A percentile compares a stretch with the other conserved stretches of the same genome.
Conservation (phyloP, 495 filamentous ascomycete genomes). For the Neurospora cerealis region DNA sequence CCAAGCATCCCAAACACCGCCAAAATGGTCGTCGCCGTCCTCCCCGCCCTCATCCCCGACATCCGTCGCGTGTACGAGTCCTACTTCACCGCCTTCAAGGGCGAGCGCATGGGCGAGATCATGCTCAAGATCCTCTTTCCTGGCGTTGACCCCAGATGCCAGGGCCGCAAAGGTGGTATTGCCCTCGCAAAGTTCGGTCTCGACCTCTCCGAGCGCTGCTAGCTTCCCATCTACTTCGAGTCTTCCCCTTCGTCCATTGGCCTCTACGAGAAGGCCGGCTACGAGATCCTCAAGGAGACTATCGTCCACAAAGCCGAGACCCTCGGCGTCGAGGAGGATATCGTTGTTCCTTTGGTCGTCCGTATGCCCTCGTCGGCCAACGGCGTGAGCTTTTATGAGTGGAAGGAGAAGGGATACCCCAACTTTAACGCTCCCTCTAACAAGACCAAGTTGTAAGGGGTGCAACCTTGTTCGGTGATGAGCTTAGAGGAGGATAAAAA, state of each 20-base stretch:
- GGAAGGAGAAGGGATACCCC: constrained; percentile 17
- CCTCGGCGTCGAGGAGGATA: constrained; percentile 14
- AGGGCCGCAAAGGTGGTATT: constrained; percentile 31
- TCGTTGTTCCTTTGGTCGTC: constrained; percentile 21
- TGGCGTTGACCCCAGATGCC: constrained; percentile 19
- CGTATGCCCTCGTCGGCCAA: constrained; percentile 17
- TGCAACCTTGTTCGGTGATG: not conserved
- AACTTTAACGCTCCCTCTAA: not conserved
- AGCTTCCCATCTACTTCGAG: constrained; percentile 29
- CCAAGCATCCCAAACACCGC: not conserved
- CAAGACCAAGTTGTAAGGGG: not conserved
- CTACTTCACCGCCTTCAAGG: constrained; percentile 28
- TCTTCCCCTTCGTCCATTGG: constrained; percentile 16
- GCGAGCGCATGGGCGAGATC: constrained; percentile 18
- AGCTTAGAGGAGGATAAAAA: not conserved
- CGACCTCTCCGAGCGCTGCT: constrained; percentile 26
- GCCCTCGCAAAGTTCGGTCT: constrained; percentile 35
- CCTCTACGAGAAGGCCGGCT: constrained; percentile 21
- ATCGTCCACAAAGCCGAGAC: constrained; percentile 23
- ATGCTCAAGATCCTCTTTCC: constrained; percentile 27
- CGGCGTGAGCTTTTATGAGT: constrained; percentile 18
- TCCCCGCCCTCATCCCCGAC: constrained; percentile 28
- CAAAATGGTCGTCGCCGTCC: constrained; percentile 21
- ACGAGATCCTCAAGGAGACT: constrained; percentile 17
- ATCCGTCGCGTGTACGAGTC: constrained; percentile 24